A percentile compares a stretch with the other conserved stretches of the same genome.
phyloP scores from a whole-genome alignment of 1,284 basidiomycete species.

The Sanguinoderma infundibulare region DNA sequence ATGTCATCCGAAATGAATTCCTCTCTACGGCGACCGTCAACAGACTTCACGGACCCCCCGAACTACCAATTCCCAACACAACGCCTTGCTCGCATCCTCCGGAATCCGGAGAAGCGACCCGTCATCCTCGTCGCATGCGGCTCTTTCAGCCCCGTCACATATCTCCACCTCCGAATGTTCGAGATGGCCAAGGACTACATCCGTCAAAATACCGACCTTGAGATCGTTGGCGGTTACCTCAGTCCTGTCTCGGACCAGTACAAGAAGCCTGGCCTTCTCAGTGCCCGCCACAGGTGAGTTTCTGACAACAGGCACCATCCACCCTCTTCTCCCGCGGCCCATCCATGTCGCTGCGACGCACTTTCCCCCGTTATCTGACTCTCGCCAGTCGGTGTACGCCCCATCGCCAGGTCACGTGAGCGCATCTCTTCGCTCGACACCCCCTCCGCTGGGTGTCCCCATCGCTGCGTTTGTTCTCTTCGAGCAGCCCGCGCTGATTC shows the following conservation, averaged over 20 bases:
- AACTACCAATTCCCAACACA: constrained; percentile 71
- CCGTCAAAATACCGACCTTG: constrained; percentile 90
- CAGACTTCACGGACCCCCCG: constrained; percentile 55
- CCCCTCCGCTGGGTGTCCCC: no score
- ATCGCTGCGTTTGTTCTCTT: no score
- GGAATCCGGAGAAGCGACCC: constrained; percentile 68
- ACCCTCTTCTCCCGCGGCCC: no score
- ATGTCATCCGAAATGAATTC: constrained; percentile 17
- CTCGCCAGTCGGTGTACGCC: no score
- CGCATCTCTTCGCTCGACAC: no score
- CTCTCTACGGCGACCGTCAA: constrained; percentile 15
- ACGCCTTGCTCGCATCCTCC: constrained; percentile 60
- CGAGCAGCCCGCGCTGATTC: no score
- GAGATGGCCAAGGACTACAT: constrained; percentile 98
- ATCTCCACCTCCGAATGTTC: constrained; percentile 92
- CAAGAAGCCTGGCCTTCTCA: constrained; percentile 88
- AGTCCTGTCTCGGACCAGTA: constrained; percentile 94
- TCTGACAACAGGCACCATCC: not conserved
- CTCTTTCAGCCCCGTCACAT: constrained; percentile 85
- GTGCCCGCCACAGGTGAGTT: constrained; percentile 74
- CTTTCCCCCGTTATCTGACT: no score
- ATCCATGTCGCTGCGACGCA: no score
- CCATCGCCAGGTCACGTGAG: no score
- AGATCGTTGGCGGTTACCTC: constrained; percentile 93
- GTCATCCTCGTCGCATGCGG: constrained; percentile 82